Evolutionary conservation across 495 filamentous ascomycete genomes (phyloP), one percentile per base, ranked within the genome.

Genomic region (Neurospora sp.): DNA sequence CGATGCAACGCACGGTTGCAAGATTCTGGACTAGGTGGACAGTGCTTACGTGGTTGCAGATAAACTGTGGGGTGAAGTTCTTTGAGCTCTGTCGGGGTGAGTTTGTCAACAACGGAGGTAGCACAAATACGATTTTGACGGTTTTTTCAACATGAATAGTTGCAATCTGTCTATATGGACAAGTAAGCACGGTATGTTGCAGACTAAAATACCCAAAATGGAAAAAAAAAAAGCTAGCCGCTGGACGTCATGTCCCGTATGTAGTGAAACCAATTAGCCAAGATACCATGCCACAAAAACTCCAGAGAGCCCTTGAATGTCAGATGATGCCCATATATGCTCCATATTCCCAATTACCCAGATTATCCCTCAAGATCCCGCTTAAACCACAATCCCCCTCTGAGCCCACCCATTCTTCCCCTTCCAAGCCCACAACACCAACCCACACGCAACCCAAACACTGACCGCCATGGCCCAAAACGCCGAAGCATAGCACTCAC

Each of bases 401-500:
- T 85, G 86, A 76, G 85, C 88, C 96, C 96, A 98, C 2, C 92
- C 91, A 69, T 85, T 85, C 72, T 76, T 84, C 22, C 91, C 90
- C 79, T 89, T 92, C 96, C 96, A 98, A 39, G 93, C 94, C 86
- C 86, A 89, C 39, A 86, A 61, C 85, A 94, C 94, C 73, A 92
- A 82, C 38, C 80, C 88, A 76, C 91, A 87, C 0, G 95, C 96
- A 59, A 93, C 77, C 89, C 91, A 94, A 3, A 94, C 89, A 77
- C 89, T 91, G 5, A 86, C 80, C 2, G 91, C 90, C 85, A 95
- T 93, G 8, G 89, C 90, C 93, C 92, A 96, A 78, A 95, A 94
- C 0, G 89, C 90, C 0, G 80, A 75, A 39, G 89, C 89, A 82
- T 95, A 98, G 83, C 96, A 99, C 71, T 84, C 79, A 76, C 83